Conservation (phyloP, 1,284 basidiomycete species). For the Tylopilus sp. region DNA sequence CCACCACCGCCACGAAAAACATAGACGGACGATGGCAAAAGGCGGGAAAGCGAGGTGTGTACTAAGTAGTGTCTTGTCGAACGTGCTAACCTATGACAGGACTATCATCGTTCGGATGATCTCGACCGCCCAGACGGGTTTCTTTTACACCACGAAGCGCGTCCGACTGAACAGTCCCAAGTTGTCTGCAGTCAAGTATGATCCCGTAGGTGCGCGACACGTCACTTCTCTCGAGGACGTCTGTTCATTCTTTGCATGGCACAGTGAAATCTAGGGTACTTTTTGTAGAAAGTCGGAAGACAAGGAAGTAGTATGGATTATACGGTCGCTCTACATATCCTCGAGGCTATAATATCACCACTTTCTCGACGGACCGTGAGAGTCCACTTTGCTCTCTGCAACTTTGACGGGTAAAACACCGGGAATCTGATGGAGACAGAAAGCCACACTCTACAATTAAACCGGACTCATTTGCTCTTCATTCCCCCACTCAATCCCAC, state of each 20-base stretch:
- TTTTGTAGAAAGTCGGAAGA: conserved; percentile 84
- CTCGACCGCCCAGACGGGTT: conserved; percentile 91
- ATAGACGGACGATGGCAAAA: conserved; percentile 47
- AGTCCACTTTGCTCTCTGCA: neutral
- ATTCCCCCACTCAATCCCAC: conserved; percentile 22
- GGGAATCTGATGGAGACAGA: conserved; percentile 3
- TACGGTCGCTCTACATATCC: neutral
- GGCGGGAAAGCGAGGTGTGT: conserved; percentile 64
- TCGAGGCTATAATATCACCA: neutral
- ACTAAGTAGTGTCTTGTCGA: neutral
- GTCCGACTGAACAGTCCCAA: conserved; percentile 73
- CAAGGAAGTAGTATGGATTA: conserved; percentile 57
- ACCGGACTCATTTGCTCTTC: conserved; percentile 40
- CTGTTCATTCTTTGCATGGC: conserved; percentile 12
- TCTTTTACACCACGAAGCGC: conserved; percentile 88
- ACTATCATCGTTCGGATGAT: conserved; percentile 88
- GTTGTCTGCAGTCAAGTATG: conserved; percentile 90
- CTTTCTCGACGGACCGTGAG: conserved; percentile 13
- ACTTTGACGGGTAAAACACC: neutral
- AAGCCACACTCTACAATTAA: conserved; percentile 27
- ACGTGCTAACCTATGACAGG: conserved; percentile 52
- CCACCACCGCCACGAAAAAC: neutral
- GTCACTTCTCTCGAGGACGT: neutral
- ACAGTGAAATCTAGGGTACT: conserved; percentile 80
- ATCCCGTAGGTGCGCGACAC: conserved; percentile 77